Percentiles rank a stretch among this genome's conserved stretches.
Evolutionary conservation across 805 yeast species (phyloP).

Genomic region (Saccharomycopsis fodiens): DNA sequence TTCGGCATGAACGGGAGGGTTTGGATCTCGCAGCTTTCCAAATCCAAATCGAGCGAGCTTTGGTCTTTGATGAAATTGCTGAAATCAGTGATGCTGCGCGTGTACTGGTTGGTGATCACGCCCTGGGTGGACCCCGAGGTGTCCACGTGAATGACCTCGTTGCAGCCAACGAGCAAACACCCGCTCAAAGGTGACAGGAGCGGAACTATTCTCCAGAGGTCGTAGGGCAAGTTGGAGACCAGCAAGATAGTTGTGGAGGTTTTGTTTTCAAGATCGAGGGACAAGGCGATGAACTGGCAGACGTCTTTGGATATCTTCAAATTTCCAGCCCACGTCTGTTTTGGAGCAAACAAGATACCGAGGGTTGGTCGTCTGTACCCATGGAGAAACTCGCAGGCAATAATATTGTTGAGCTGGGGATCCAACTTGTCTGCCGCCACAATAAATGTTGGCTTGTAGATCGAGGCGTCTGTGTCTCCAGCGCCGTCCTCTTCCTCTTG

Average conservation of each 20-base stretch:
- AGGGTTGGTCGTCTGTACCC: slow-evolving; percentile 80
- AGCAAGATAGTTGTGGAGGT: slow-evolving; percentile 57
- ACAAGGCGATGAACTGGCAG: slow-evolving; percentile 50
- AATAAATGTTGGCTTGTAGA: slow-evolving; percentile 15
- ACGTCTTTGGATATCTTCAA: slow-evolving; percentile 56
- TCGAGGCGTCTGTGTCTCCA: slow-evolving; percentile 5
- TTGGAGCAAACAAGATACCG: slow-evolving; percentile 53
- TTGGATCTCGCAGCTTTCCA: slow-evolving; percentile 15
- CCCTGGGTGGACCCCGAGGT: slow-evolving; percentile 45
- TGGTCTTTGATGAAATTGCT: slow-evolving; percentile 17
- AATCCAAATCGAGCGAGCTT: slow-evolving; percentile 13
- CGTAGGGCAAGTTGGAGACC: slow-evolving; percentile 65
- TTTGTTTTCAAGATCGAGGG: slow-evolving; percentile 54
- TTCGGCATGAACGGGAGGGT: slow-evolving; percentile 7
- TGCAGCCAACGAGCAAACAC: slow-evolving; percentile 59
- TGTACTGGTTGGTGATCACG: slow-evolving; percentile 12
- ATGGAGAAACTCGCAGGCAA: slow-evolving; percentile 64
- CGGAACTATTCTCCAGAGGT: slow-evolving; percentile 56
- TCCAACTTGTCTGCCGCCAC: slow-evolving; percentile 34
- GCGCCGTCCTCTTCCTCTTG: slow-evolving; percentile 19
- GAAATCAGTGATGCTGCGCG: slow-evolving; percentile 11
- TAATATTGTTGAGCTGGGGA: slow-evolving; percentile 48
- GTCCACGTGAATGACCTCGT: slow-evolving; percentile 72
- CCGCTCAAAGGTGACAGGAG: slow-evolving; percentile 65
- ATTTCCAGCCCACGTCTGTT: slow-evolving; percentile 73